Base-by-base conservation (phyloP, 192 early-diverging fungal species). In the Backusella tuberculispora region DNA sequence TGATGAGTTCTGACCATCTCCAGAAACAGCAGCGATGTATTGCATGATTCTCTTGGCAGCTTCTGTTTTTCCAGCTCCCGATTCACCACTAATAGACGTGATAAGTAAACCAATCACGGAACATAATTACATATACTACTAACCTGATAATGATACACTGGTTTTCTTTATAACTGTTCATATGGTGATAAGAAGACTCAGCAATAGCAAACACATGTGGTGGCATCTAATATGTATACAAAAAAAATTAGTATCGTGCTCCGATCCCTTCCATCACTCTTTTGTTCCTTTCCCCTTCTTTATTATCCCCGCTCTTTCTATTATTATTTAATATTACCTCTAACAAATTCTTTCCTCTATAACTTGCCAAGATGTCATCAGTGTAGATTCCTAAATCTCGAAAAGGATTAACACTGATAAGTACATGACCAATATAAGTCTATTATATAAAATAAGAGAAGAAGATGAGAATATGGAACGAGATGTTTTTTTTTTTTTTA, bases 161-260 rank as follows among this genome's bases (percentile, higher is more conserved):
- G 81, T 95, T 98, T 81, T 99, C 98, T 83, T 96, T 96, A 88
- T 99, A 98, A 48, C 91, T 91, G 74, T 97, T 94, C 95, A 99
- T 98, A 77, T 93, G 93, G 74, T 97, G 92, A 81, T 90, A 95
- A 4, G 92, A 82, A 34, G 90, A 86, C 80, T 99, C 98, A 29
- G 98, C 97, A 75, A 98, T 91, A 21, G 98, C 98, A 84, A 94
- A 99, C 12, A 99, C 94, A 81, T 99, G 98, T n/a, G 98, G 98
- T 43, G 97, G 90, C 76, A 97, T 90, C 88, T 89, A 78, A 9
- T 19, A 65, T 34, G 1, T 17, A 29, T 37, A 34, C 2, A 34
- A 34, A 0, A 34, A 34, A 13, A 8, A 0, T 24, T n/a, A 64
- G 37, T 34, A 40, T 37, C 29, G 41, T 24, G 45, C 34, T 66